phyloP scores from a whole-genome alignment of 2,329 filamentous ascomycete species.

The Aureobasidium sp. region DNA sequence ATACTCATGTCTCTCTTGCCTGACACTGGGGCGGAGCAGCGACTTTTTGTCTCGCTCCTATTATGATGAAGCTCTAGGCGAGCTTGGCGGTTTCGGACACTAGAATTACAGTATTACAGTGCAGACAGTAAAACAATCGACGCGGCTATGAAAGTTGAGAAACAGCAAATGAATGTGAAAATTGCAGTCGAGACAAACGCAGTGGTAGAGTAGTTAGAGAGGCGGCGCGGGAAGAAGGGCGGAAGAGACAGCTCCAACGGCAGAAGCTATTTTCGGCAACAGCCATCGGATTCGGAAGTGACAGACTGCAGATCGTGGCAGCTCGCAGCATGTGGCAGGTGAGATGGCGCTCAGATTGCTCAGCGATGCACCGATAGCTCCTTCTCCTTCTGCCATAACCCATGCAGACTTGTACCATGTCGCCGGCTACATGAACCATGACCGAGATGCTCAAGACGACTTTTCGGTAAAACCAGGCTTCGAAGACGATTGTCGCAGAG shows the following conservation, averaged over 20 bases:
- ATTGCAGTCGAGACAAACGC: too few species aligned
- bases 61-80: background rate
- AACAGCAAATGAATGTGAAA: background rate
- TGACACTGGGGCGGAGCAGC: background rate
- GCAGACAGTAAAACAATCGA: background rate
- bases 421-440: background rate
- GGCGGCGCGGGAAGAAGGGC: background rate
- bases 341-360: background rate
- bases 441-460: background rate
- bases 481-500: too few species aligned
- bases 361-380: background rate
- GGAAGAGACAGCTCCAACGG: background rate
- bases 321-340: background rate
- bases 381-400: background rate
- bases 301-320: background rate
- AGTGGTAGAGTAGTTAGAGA: too few species aligned
- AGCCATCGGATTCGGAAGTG: background rate
- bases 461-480: too few species aligned
- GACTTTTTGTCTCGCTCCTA: background rate
- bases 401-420: background rate
- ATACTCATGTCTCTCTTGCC: background rate
- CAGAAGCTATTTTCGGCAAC: background rate
- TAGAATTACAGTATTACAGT: background rate
- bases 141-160: background rate
- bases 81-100: background rate